These are phyloP conservation scores for Cryphonectria naterciae DNA, from an alignment of 2,329 filamentous ascomycete genomes.

Conservation along the genomic window DNA sequence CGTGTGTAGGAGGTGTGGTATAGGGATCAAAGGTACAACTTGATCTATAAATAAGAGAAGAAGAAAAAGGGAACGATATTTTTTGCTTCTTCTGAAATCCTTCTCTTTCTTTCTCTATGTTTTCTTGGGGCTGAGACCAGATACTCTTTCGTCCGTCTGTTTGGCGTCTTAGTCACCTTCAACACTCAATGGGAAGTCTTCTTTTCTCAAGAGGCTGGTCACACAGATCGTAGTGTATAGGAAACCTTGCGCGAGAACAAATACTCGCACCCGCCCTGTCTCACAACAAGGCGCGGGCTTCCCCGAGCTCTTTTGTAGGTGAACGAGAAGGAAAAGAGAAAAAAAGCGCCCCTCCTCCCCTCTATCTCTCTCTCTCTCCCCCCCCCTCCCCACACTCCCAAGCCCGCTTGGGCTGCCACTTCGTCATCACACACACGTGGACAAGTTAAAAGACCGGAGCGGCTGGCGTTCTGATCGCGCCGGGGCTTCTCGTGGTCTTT, in stretches of 20 bases:
- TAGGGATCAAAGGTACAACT: neutral
- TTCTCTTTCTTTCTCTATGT: neutral
- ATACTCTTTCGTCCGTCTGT: neutral
- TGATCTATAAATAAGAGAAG: neutral
- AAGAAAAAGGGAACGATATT: neutral
- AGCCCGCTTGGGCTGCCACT: neutral
- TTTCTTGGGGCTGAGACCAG: neutral
- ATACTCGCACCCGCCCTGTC: neutral
- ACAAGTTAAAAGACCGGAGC: neutral
- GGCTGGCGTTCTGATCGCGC: neutral
- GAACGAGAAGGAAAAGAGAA: neutral
- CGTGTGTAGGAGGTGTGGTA: neutral
- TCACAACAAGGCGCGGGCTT: slow-evolving; percentile 2
- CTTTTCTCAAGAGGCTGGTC: neutral
- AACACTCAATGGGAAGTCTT: neutral
- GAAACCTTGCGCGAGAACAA: neutral
- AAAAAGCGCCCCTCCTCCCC: neutral
- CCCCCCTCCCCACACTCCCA: neutral
- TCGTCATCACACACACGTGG: neutral
- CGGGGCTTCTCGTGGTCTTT: neutral
- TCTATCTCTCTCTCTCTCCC: too few species aligned
- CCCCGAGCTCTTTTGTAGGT: neutral
- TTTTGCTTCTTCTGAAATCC: neutral
- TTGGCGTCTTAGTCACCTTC: neutral
- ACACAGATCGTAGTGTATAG: neutral